phyloP scores from a whole-genome alignment of 257 asterid species.

The Cordia subcordata region DNA sequence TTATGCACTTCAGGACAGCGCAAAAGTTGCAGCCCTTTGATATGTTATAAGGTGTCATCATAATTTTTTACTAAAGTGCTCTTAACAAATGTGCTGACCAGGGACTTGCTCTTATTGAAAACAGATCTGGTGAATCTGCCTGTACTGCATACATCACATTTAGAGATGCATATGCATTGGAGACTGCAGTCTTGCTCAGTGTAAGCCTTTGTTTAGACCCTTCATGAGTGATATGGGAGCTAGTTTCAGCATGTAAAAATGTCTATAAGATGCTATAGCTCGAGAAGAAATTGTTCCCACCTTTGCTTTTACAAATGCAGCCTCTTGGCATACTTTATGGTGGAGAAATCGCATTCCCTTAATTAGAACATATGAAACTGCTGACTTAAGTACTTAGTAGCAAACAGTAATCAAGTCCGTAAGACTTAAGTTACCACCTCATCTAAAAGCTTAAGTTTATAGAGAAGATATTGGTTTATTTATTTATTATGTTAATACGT shows the following conservation, averaged over 20 bases:
- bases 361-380: not conserved
- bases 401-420: not conserved
- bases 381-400: not conserved
- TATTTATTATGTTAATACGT: too few species aligned
- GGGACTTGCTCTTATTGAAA: not conserved
- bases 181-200: conserved; percentile 48
- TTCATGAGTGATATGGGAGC: not conserved
- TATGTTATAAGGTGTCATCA: not conserved
- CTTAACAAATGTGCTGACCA: not conserved
- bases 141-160: conserved; percentile 47
- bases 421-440: too few species aligned
- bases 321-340: not conserved
- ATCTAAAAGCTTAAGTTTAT: too few species aligned
- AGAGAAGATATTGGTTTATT: too few species aligned
- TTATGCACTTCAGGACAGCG: not conserved
- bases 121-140: conserved; percentile 35
- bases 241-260: not conserved
- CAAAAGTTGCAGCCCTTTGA: not conserved
- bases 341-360: not conserved
- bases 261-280: too few species aligned
- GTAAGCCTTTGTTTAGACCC: conserved; percentile 28
- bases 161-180: conserved; percentile 49
- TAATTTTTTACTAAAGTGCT: not conserved
- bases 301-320: not conserved
- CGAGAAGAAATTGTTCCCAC: too few species aligned